phyloP scores from a whole-genome alignment of 2,329 filamentous ascomycete species.

The Mycosphaerella sp. region DNA sequence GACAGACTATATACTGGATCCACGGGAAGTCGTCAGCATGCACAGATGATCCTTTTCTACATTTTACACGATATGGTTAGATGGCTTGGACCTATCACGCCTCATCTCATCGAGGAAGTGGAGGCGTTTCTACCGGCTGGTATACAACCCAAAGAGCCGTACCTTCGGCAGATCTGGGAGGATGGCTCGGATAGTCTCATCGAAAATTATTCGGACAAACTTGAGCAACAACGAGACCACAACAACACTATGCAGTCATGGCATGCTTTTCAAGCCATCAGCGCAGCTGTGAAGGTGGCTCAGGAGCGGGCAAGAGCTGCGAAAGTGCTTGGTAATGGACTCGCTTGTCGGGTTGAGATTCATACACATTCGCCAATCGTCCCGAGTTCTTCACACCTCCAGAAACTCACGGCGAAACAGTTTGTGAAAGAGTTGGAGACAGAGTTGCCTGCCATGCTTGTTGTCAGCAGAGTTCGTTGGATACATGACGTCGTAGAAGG shows the following conservation, averaged over 20 bases:
- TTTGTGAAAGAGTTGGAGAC: slow-evolving; percentile 12
- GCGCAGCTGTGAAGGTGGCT: slow-evolving; percentile 62
- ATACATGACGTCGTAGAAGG: slow-evolving; percentile 8
- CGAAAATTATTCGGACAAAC: slow-evolving; percentile 1
- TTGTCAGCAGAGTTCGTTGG: slow-evolving; percentile 38
- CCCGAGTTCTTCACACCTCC: background rate
- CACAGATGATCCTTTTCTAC: slow-evolving; percentile 52
- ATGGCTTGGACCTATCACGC: slow-evolving; percentile 75
- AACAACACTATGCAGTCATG: slow-evolving; percentile 20
- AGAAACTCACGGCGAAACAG: slow-evolving; percentile 4
- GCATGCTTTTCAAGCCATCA: slow-evolving; percentile 46
- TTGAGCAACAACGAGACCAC: background rate
- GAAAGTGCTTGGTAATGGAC: slow-evolving; percentile 71
- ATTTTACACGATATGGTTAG: slow-evolving; percentile 68
- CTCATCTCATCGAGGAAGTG: slow-evolving; percentile 78
- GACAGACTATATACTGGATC: slow-evolving; percentile 84
- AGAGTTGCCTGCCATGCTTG: slow-evolving; percentile 39
- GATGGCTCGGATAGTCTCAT: background rate
- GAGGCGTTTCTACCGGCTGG: slow-evolving; percentile 66
- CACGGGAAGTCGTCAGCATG: slow-evolving; percentile 53
- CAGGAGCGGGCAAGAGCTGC: slow-evolving; percentile 66
- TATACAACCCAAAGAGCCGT: slow-evolving; percentile 24
- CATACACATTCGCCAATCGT: slow-evolving; percentile 14
- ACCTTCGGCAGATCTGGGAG: slow-evolving; percentile 27
- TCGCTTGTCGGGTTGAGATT: slow-evolving; percentile 68